Conservation (phyloP, 1,139 yeast species). For the Sugiyamaella japonica region DNA sequence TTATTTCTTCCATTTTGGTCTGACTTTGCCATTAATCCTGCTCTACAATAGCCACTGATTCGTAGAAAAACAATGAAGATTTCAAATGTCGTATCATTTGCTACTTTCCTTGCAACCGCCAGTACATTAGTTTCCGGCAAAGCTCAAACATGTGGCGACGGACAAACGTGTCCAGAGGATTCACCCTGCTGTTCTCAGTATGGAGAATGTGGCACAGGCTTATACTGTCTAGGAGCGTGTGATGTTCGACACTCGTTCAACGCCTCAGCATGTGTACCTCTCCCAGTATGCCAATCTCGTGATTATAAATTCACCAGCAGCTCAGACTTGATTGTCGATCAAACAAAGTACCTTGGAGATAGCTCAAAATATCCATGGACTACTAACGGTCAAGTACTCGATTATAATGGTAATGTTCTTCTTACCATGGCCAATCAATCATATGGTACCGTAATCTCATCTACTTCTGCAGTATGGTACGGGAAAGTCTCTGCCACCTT, state of each 20-base stretch:
- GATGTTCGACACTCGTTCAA: constrained; percentile 66
- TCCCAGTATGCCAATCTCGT: constrained; percentile 42
- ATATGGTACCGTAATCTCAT: constrained; percentile 77
- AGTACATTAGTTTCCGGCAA: constrained; percentile 8
- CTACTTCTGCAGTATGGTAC: constrained; percentile 82
- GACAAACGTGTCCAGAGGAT: constrained; percentile 63
- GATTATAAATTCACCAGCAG: constrained; percentile 34
- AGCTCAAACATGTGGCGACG: constrained; percentile 47
- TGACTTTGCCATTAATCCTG: background rate
- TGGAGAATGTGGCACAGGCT: constrained; percentile 81
- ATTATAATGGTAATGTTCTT: constrained; percentile 53
- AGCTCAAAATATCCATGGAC: constrained; percentile 67
- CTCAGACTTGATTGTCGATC: constrained; percentile 40
- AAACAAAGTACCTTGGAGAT: constrained; percentile 68
- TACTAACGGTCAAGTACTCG: constrained; percentile 65
- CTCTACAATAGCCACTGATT: background rate
- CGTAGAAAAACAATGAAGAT: constrained; percentile 33
- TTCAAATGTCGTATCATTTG: constrained; percentile 25
- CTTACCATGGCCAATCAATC: constrained; percentile 78
- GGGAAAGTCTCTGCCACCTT: constrained; percentile 72
- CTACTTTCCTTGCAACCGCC: background rate
- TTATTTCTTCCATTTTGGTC: no score
- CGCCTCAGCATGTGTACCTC: constrained; percentile 66
- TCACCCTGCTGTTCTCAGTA: constrained; percentile 82
- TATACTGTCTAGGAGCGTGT: constrained; percentile 80